Conservation (phyloP, 2,329 filamentous ascomycete genomes). For the Monilinia fructigena region DNA sequence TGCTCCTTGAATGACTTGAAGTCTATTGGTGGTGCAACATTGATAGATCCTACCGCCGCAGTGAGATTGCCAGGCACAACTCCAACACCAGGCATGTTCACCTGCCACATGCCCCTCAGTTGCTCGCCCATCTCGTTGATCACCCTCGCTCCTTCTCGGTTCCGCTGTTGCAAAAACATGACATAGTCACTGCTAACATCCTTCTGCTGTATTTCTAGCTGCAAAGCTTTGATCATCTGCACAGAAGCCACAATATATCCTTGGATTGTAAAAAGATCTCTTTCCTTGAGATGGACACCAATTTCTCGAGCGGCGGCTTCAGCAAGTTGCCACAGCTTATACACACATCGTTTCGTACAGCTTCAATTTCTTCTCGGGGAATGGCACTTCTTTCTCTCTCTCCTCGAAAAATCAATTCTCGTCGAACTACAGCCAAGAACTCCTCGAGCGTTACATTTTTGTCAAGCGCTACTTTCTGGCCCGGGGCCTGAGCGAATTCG, state of each 20-base stretch:
- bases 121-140: slow-evolving; percentile 21
- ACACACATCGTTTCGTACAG: slow-evolving; percentile 4
- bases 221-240: slow-evolving; percentile 9
- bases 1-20: slow-evolving; percentile 12
- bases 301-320: slow-evolving; percentile 16
- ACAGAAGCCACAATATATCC: slow-evolving; percentile 16
- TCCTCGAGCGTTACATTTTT: slow-evolving; percentile 13
- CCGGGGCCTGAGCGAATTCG: slow-evolving; percentile 8
- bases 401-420: slow-evolving; percentile 4
- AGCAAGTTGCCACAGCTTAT: slow-evolving; percentile 12
- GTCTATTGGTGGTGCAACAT: slow-evolving; percentile 13
- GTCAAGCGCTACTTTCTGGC: neutral
- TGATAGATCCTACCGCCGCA: neutral
- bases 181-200: slow-evolving; percentile 24
- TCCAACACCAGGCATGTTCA: neutral
- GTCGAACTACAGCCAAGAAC: slow-evolving; percentile 9
- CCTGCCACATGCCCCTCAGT: slow-evolving; percentile 8
- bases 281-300: slow-evolving; percentile 6
- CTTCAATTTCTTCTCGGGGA: slow-evolving; percentile 6
- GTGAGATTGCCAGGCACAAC: neutral
- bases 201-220: slow-evolving; percentile 9
- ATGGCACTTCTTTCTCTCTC: neutral
- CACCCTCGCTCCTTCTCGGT: slow-evolving; percentile 11
- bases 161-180: slow-evolving; percentile 20
- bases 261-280: slow-evolving; percentile 1